These are phyloP conservation scores for Plasmopara viticola DNA, from an alignment of 352 stramenopile genomes.

Conservation along the genomic window DNA sequence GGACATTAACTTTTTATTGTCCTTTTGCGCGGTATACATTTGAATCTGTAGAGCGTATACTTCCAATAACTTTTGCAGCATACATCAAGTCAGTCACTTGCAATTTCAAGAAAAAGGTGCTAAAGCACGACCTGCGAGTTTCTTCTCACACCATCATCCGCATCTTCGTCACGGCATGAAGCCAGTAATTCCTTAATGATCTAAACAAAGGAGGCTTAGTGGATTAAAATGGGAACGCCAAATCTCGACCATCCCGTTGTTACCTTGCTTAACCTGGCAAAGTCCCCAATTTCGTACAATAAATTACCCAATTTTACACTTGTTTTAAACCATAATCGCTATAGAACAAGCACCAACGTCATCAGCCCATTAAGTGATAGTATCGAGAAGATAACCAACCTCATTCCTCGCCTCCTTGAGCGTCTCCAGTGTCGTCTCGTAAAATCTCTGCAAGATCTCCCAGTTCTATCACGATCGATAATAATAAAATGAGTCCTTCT, in stretches of 20 bases:
- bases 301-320: conserved; percentile 94
- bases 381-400: conserved; percentile 3
- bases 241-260: neutral
- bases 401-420: conserved; percentile 80
- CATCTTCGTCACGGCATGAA: conserved; percentile 80
- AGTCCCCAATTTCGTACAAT: conserved; percentile 81
- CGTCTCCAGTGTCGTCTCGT: conserved; percentile 81
- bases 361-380: no score
- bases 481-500: neutral
- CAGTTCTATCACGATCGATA: conserved; percentile 40
- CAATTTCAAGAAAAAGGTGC: no score
- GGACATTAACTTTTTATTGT: conserved; percentile 91
- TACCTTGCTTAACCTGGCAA: conserved; percentile 63
- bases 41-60: conserved; percentile 92
- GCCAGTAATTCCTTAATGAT: conserved; percentile 82
- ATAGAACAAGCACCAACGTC: neutral
- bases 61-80: conserved; percentile 74
- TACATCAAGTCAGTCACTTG: no score
- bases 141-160: conserved; percentile 81
- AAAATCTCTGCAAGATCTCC: conserved; percentile 80
- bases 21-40: conserved; percentile 89
- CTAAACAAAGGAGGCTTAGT: conserved; percentile 11
- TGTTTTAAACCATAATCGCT: conserved; percentile 94
- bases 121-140: conserved; percentile 46
- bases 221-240: neutral